These are phyloP conservation scores for Eimeria praecox DNA, from an alignment of 169 alveolate species.

Conservation along the genomic window DNA sequence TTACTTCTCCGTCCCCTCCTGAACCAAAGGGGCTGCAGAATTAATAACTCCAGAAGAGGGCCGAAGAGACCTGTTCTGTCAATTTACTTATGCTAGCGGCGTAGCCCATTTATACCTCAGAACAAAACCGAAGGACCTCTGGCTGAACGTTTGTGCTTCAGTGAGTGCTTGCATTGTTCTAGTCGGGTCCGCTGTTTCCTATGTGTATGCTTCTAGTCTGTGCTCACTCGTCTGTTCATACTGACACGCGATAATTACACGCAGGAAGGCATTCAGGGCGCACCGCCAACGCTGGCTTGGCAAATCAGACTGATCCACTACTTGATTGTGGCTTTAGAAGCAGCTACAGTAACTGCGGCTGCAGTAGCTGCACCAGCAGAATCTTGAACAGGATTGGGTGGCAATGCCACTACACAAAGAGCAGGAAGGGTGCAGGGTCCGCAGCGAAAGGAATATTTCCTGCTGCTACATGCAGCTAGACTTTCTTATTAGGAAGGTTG, in stretches of 20 bases:
- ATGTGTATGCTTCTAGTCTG: not conserved
- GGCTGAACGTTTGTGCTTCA: not conserved
- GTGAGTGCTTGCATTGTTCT: not conserved
- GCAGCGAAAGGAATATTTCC: not conserved
- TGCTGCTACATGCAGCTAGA: not conserved
- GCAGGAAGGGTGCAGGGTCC: not conserved
- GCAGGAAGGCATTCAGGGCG: not conserved
- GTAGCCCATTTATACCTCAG: not conserved
- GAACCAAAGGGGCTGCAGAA: not conserved
- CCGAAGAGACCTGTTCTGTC: not conserved
- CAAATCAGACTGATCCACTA: not conserved
- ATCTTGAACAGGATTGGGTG: not conserved
- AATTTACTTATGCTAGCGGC: not conserved
- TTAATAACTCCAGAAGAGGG: conserved; percentile 6
- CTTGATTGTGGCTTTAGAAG: not conserved
- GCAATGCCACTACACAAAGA: not conserved
- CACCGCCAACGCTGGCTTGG: not conserved
- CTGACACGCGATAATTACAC: not conserved
- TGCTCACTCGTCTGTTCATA: not conserved
- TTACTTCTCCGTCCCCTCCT: not conserved
- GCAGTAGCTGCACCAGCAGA: not conserved
- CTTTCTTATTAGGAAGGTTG: not conserved
- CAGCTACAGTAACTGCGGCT: not conserved
- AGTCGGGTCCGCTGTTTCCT: not conserved
- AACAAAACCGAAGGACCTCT: not conserved